Base-by-base conservation (phyloP, 1,284 basidiomycete species). In the Trametes pubescens region DNA sequence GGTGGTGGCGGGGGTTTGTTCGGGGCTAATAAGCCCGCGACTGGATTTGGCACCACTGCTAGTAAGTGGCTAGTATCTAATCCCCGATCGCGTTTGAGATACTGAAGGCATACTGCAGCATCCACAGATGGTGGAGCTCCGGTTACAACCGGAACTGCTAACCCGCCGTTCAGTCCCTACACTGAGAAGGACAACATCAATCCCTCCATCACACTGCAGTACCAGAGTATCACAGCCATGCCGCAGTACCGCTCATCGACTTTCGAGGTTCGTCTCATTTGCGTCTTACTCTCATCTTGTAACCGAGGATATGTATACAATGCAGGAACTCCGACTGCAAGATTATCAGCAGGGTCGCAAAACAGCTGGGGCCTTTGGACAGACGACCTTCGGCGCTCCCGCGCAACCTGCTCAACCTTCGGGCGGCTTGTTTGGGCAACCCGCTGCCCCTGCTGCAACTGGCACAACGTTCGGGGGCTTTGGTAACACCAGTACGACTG, bases 331-430 rank as follows among this genome's bases (percentile, higher is more conserved):
- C 38, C 86, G 90, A 60, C 53, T 82, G 21, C 91, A 93, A 83
- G 91, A 93, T 71, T 93, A 93, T 66, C 77, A 81, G 46, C 90
- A 92, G 75, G 87, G 86, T 57, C 84, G 91, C n/a, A 93, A 92
- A 77, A 89, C 87, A 43, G 83, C 78, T 8, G 82, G 83, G 49
- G 76, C 80, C 38, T 86, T 84, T 57, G 77, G 81, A n/a, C 81
- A 81, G 18, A 67, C 75, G 10, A 74, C 80, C 2, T 86, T 87
- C 67, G 82, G 82, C 21, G 71, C 78, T 13, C 62, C 72, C 18
- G 58, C 75, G n/a, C 77, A 76, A 54, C 62, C 72, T n/a, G 57
- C 75, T 21, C 77, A 76, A 52, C 70, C 75, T 4, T 14, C 73
- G 21, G 68, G 72, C 9, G 68, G 73, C 35, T 38, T 77, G 9